Conservation (phyloP, 306 rosid genomes). For the Vachellia pachyceras region DNA sequence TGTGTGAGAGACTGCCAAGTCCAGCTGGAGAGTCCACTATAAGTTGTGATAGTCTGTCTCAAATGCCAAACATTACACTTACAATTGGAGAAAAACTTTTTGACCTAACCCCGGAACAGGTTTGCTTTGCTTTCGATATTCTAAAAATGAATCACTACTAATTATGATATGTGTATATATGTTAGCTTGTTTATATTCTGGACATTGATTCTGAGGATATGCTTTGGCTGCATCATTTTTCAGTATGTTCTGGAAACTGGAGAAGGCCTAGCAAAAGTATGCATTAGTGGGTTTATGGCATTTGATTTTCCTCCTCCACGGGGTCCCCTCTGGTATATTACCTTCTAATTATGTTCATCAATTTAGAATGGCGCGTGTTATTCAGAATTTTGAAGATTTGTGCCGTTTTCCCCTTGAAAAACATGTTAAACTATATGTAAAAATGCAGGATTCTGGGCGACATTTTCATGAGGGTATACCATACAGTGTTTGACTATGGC, state of each 20-base stretch:
- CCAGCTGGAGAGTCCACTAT: constrained; percentile 77
- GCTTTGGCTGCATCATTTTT: constrained; percentile 22
- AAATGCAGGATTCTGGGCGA: constrained; percentile 70
- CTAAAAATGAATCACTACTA: not conserved
- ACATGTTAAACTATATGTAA: not conserved
- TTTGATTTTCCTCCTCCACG: constrained; percentile 72
- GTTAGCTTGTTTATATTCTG: constrained; percentile 22
- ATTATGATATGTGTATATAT: constrained; percentile 10
- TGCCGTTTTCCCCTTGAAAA: not conserved
- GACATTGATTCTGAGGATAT: constrained; percentile 27
- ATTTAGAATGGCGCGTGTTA: not conserved
- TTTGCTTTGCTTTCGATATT: constrained; percentile 48
- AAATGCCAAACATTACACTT: constrained; percentile 74
- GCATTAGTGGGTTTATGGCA: constrained; percentile 86
- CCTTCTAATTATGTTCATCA: constrained; percentile 2
- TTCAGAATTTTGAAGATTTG: not conserved
- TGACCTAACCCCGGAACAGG: constrained; percentile 79
- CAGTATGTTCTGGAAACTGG: constrained; percentile 87
- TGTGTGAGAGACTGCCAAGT: constrained; percentile 81
- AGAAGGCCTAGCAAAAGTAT: constrained; percentile 61
- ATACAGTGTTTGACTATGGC: constrained; percentile 82
- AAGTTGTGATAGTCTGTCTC: constrained; percentile 58
- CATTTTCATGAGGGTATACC: constrained; percentile 81
- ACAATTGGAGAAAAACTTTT: constrained; percentile 70
- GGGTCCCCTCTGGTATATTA: constrained; percentile 81